Conservation (phyloP, 2,329 filamentous ascomycete genomes). For the Magnaporthiopsis poae region DNA sequence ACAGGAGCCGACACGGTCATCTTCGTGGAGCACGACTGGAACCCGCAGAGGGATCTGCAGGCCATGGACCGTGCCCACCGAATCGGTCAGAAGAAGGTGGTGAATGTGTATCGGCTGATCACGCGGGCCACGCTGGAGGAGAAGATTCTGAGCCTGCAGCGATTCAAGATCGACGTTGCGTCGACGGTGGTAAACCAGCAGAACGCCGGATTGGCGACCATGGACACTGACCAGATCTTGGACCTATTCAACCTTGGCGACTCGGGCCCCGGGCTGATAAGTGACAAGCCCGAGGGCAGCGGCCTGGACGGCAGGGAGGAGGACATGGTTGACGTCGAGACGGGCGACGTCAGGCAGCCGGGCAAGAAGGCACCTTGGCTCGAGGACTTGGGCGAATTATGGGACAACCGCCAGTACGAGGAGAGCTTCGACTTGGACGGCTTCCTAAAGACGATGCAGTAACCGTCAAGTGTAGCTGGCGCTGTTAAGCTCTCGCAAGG, state of each 20-base stretch:
- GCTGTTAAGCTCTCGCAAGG: not conserved
- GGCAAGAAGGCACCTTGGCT: conserved; percentile 88
- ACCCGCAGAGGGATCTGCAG: conserved; percentile 95
- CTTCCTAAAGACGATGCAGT: conserved; percentile 88
- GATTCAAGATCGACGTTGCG: conserved; percentile 98
- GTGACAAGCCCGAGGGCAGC: conserved; percentile 44
- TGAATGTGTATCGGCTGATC: conserved; percentile 95
- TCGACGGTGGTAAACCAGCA: conserved; percentile 98
- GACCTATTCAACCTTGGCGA: conserved; percentile 91
- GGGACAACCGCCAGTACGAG: conserved; percentile 96
- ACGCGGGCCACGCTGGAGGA: conserved; percentile 93
- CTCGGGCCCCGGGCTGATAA: conserved; percentile 55
- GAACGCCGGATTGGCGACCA: conserved; percentile 84
- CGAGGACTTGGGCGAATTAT: conserved; percentile 88
- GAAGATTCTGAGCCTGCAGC: conserved; percentile 94
- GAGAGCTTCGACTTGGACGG: conserved; percentile 95
- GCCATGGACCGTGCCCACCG: conserved; percentile 98
- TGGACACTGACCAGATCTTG: conserved; percentile 97
- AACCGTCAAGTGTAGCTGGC: not conserved
- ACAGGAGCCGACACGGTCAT: conserved; percentile 98
- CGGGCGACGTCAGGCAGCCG: conserved; percentile 82
- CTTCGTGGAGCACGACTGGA: conserved; percentile 99
- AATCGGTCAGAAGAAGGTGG: conserved; percentile 98
- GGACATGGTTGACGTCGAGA: conserved; percentile 87
- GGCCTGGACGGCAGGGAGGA: conserved; percentile 56